Percentiles rank a stretch among this genome's conserved stretches.
Conservation (phyloP, 257 asterid species). For the Solanum sitiens region DNA sequence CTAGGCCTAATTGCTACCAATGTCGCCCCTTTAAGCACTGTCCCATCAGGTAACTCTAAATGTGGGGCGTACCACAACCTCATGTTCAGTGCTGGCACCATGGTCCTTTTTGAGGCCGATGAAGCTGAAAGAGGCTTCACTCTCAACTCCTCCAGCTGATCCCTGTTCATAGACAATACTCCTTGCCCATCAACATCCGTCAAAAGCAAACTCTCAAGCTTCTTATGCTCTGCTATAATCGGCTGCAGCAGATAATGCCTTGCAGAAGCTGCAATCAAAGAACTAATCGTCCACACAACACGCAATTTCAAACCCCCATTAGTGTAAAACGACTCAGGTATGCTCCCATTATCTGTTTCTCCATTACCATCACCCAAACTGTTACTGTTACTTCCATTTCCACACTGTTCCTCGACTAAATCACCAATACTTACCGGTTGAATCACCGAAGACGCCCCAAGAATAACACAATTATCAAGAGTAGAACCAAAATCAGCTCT, state of each 20-base stretch:
- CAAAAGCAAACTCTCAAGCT: constrained; percentile 56
- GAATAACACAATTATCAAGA: constrained; percentile 69
- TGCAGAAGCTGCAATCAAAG: constrained; percentile 84
- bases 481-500: constrained; percentile 82
- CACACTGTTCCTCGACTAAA: neutral
- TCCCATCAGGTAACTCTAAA: constrained; percentile 73
- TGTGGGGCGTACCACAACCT: constrained; percentile 75
- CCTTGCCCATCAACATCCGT: constrained; percentile 87
- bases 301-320: constrained; percentile 80
- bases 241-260: constrained; percentile 82
- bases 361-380: neutral
- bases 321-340: constrained; percentile 78
- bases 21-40: constrained; percentile 78
- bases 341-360: constrained; percentile 53
- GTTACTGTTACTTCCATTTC: neutral
- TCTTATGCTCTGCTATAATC: constrained; percentile 66
- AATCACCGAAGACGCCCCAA: constrained; percentile 61
- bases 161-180: constrained; percentile 68
- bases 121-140: constrained; percentile 86
- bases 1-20: constrained; percentile 82
- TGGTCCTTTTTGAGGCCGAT: constrained; percentile 74
- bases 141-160: constrained; percentile 80
- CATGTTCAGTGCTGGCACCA: constrained; percentile 82
- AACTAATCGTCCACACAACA: constrained; percentile 89
- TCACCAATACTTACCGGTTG: constrained; percentile 4